Conservation (phyloP, 2,329 filamentous ascomycete species). For the Scleromitrula shiraiana region DNA sequence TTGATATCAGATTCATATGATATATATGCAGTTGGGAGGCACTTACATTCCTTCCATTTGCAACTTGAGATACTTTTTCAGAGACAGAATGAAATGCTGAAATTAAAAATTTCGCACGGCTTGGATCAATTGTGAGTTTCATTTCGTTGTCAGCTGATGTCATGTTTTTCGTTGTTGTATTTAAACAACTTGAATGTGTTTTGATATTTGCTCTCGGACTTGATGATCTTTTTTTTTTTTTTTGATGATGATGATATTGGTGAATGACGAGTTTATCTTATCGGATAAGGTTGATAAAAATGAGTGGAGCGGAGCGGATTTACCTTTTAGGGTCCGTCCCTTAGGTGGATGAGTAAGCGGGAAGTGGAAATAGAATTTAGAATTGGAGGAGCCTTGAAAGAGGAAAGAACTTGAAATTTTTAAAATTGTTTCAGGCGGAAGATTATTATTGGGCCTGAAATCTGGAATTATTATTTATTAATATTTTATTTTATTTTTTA, state of each 20-base stretch:
- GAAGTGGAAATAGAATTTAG: neutral
- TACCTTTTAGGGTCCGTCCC: no score
- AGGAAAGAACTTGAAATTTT: no score
- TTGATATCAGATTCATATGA: no score
- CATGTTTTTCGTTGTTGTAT: neutral
- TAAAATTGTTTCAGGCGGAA: no score
- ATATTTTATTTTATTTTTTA: no score
- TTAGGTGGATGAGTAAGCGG: no score
- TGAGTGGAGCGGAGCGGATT: neutral
- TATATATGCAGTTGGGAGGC: neutral
- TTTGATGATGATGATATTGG: neutral
- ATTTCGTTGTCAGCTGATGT: constrained; percentile 33
- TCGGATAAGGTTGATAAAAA: neutral
- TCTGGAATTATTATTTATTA: no score
- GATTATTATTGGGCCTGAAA: no score
- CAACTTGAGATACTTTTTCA: constrained; percentile 46
- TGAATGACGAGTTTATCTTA: neutral
- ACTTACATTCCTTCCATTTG: constrained; percentile 44
- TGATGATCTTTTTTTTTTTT: neutral
- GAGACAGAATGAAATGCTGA: constrained; percentile 55
- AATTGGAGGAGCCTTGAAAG: neutral
- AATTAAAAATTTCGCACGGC: constrained; percentile 53
- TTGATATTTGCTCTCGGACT: neutral
- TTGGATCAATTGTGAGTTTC: constrained; percentile 45
- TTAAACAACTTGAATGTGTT: neutral